Base-by-base conservation (phyloP, 306 rosid genomes). In the Ammopiptanthus mongolicus region DNA sequence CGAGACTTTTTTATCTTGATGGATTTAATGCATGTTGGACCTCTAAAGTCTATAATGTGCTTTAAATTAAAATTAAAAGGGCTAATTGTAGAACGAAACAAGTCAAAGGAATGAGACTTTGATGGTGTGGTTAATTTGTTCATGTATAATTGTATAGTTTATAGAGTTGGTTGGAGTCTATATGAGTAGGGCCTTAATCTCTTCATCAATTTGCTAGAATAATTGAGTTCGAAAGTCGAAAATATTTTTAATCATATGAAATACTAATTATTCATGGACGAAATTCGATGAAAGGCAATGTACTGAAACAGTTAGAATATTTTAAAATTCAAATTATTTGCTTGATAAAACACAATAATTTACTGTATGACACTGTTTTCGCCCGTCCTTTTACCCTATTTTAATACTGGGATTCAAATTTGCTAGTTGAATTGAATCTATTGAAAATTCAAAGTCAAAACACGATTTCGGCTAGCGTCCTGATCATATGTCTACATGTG, bases 1-100 rank as follows among this genome's bases (percentile, higher is more conserved):
- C 21, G 60, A 78, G 65, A 69, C 72, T 69, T 70, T 78, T 78
- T 61, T 70, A 78, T 36, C 77, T 70, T 17, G 65, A 61, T 17
- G 58, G 71, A 69, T 60, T 60, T 70, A 78, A 69, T 69, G 56
- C 47, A 68, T 69, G 77, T 59, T 64, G 33, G 70, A 69, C 46
- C 37, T 58, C 50, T 36, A 44, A 77, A 61, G n/a, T 21, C 62
- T 48, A 78, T 60, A 23, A 25, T 57, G 34, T 9, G 47, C 29
- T 73, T 73, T 0, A 37, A 58, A 73, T 73, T 0, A 37, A 58
- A 73, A n/a, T 42, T 42, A 57, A 41, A 67, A 57, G 13, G 19
- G 19, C 28, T 56, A 57, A 51, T 55, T 55, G 74, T 56, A 42
- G 50, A 56, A 42, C 37, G 23, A 67, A 39, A 36, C 64, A 42